Conservation (phyloP, 257 asterid genomes). For the Gynochthodes officinalis region DNA sequence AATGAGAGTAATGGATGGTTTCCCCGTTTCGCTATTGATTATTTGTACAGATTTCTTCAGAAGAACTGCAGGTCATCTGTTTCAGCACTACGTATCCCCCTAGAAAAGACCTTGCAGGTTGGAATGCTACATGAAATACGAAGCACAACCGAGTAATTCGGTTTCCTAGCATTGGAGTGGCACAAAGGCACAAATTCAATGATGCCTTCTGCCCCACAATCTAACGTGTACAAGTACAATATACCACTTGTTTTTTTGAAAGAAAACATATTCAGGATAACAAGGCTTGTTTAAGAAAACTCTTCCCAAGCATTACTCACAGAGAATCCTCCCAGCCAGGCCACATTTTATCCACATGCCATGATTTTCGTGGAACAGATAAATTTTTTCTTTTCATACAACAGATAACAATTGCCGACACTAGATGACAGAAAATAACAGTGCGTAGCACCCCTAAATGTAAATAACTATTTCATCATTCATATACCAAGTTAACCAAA, state of each 20-base stretch:
- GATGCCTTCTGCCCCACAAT: background rate
- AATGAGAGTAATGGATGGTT: constrained; percentile 34
- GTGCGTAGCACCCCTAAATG: too few relatives aligned
- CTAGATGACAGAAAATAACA: too few relatives aligned
- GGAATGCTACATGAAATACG: constrained; percentile 61
- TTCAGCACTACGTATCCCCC: constrained; percentile 42
- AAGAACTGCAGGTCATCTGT: constrained; percentile 50
- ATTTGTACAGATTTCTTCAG: constrained; percentile 62
- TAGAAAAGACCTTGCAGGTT: constrained; percentile 52
- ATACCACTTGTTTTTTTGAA: background rate
- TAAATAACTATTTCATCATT: too few relatives aligned
- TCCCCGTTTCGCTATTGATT: constrained; percentile 39
- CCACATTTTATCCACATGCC: background rate
- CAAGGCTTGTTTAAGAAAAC: background rate
- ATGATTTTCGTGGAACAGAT: too few relatives aligned
- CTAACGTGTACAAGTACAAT: background rate
- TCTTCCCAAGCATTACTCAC: background rate
- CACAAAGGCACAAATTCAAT: too few relatives aligned
- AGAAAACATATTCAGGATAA: background rate
- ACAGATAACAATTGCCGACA: too few relatives aligned
- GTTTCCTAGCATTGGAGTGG: background rate
- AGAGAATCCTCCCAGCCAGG: too few relatives aligned
- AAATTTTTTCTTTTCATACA: background rate
- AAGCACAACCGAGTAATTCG: background rate
- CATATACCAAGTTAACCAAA: too few relatives aligned